Evolutionary conservation across 2,329 filamentous ascomycete genomes (phyloP).

Genomic region (Alternaria incomplexa): DNA sequence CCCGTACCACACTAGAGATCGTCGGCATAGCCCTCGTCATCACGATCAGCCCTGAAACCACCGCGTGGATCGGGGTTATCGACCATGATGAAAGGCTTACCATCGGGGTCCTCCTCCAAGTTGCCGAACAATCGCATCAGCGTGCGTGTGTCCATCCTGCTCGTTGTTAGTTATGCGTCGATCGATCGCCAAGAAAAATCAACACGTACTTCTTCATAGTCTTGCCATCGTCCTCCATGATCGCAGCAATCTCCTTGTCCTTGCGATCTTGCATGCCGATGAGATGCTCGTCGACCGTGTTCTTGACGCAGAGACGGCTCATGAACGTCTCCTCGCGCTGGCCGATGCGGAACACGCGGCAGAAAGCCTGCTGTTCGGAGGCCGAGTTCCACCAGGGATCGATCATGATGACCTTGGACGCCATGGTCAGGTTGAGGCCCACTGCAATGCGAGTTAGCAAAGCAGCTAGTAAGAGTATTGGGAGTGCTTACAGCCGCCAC

Average conservation of each 20-base stretch:
- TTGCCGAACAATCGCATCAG: constrained; percentile 57
- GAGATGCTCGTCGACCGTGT: constrained; percentile 66
- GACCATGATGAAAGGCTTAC: constrained; percentile 51
- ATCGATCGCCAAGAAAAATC: background rate
- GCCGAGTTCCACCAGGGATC: constrained; percentile 66
- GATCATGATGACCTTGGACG: constrained; percentile 56
- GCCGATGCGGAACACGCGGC: constrained; percentile 68
- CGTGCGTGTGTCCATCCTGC: constrained; percentile 45
- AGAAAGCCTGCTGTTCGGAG: constrained; percentile 68
- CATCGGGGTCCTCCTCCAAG: constrained; percentile 47
- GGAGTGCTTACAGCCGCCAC: constrained; percentile 55
- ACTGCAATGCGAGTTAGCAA: constrained; percentile 21
- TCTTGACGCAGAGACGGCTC: constrained; percentile 61
- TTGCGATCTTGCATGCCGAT: constrained; percentile 64
- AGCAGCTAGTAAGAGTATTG: background rate
- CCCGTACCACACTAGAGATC: constrained; percentile 21
- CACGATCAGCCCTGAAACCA: constrained; percentile 39
- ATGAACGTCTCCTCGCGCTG: constrained; percentile 67
- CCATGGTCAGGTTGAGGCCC: constrained; percentile 66
- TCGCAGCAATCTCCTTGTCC: constrained; percentile 50
- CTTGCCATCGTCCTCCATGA: constrained; percentile 51
- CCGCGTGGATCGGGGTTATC: constrained; percentile 39
- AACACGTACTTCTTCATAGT: constrained; percentile 34
- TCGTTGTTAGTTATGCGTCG: constrained; percentile 2
- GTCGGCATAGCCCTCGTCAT: constrained; percentile 43